phyloP scores from a whole-genome alignment of 257 asterid species.

The Solanum clarkiae region DNA sequence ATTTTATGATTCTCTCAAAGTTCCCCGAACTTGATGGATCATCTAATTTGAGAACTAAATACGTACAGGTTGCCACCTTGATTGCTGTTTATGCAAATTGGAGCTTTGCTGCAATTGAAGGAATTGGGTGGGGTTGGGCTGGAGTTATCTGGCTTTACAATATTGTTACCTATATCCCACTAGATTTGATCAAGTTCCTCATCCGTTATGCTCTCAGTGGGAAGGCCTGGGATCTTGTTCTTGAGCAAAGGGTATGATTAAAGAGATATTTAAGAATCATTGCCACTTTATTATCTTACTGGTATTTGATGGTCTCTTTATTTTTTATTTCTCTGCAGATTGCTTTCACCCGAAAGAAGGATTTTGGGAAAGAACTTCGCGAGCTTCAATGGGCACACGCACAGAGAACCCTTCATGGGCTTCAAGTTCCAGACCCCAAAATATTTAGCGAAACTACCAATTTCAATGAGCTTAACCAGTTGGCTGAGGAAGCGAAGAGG shows the following conservation, averaged over 20 bases:
- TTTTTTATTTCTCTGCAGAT: conserved; percentile 28
- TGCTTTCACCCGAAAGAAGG: conserved; percentile 92
- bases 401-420: conserved; percentile 91
- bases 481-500: conserved; percentile 97
- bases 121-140: conserved; percentile 99
- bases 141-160: conserved; percentile 96
- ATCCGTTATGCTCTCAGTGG: conserved; percentile 84
- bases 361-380: conserved; percentile 93
- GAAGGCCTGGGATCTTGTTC: conserved; percentile 96
- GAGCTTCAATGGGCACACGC: conserved; percentile 99
- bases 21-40: background rate
- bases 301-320: background rate
- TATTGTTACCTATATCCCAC: conserved; percentile 65
- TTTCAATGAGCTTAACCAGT: conserved; percentile 83
- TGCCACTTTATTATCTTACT: background rate
- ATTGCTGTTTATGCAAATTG: conserved; percentile 90
- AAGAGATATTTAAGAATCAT: background rate
- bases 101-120: conserved; percentile 96
- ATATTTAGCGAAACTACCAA: conserved; percentile 56
- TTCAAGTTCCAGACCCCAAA: conserved; percentile 89
- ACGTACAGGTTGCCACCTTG: conserved; percentile 72
- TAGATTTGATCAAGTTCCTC: conserved; percentile 69
- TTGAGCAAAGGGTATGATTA: conserved; percentile 67
- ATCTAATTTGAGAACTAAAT: background rate
- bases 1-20: background rate